Base-by-base conservation (phyloP, 768 basidiomycete species). In the Russula dissimulans region DNA sequence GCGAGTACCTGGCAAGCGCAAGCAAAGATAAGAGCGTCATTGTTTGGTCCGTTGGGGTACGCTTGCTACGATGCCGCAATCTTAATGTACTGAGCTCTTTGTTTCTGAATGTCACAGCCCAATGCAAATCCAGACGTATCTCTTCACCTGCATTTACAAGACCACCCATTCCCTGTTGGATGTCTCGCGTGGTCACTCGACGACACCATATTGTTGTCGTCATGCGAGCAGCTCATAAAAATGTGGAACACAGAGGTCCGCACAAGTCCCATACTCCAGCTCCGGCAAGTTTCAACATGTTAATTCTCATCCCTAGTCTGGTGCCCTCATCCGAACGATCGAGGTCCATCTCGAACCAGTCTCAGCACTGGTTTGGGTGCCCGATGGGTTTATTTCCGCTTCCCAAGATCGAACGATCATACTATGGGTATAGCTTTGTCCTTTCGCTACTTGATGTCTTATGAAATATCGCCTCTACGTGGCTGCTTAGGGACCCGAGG, bases 181-280 rank as follows among this genome's bases (percentile, higher is more conserved):
- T 87, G 85, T 66, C 74, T 99, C 60, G 86, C 93, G 1, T 99
- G 95, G 95, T 97, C 97, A 32, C 78, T 87, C 54, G 92, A 98
- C 67, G 93, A 95, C 68, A 75, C 81, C 18, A 78, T 89, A 64
- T 76, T 99, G 60, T 78, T 97, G 46, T 93, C 92, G 6, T 85
- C 87, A 43, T 79, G 91, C 26, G 94, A 97, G 64, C 78, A 86
- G 49, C 71, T 75, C 51, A 86, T 99, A 71, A 87, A 88, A 74
- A 77, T 98, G 68, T 99, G 94, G 93, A 86, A 95, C 71, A 78
- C 86, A 39, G 83, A 86, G 81, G 95, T 94, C 69, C 68, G 36
- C 17, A 26, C 26, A 36, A 39, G 52, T 49, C 29, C 46, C 41
- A 43, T 29, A 54, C 41, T 54, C 57, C 53, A 41, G 49, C 56